Percentiles rank a stretch among this genome's conserved stretches.
These are phyloP conservation scores for Theobroma grandiflorum DNA, from an alignment of 441 rosid genomes.

Conservation along the genomic window DNA sequence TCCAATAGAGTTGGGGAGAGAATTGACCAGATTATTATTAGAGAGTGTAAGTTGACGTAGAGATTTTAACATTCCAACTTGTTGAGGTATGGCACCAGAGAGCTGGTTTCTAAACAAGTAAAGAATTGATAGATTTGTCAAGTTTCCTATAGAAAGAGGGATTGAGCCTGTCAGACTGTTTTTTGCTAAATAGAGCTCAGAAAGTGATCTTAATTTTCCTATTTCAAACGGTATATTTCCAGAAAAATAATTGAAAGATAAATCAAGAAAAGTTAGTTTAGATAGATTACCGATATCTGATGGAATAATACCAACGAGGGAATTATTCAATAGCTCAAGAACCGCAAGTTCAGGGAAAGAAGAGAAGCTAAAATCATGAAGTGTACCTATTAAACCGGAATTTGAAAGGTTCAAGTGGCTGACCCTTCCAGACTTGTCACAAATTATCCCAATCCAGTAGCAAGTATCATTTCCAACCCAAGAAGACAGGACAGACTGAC, in stretches of 20 bases:
- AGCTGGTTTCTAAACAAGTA: too few relatives aligned
- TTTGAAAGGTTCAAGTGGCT: not conserved
- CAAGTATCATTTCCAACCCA: constrained; percentile 9
- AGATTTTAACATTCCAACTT: too few relatives aligned
- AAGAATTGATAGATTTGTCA: too few relatives aligned
- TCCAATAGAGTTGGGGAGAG: constrained; percentile 4
- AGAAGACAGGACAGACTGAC: not conserved
- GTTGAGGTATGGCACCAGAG: too few relatives aligned
- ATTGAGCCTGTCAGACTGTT: too few relatives aligned
- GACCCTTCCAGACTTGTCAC: not conserved
- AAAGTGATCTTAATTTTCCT: too few relatives aligned
- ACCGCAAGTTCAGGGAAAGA: not conserved
- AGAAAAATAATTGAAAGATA: too few relatives aligned
- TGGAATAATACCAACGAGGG: constrained; percentile 10
- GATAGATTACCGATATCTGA: not conserved
- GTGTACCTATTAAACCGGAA: constrained; percentile 2
- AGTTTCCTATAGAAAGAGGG: too few relatives aligned
- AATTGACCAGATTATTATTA: constrained; percentile 6
- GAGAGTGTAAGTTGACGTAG: not conserved
- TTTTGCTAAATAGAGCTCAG: too few relatives aligned
- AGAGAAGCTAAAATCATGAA: not conserved
- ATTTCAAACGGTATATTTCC: too few relatives aligned
- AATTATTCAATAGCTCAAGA: not conserved
- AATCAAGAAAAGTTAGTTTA: not conserved
- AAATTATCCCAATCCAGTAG: not conserved